Evolutionary conservation across 192 early-diverging fungal species (phyloP), one percentile per base, ranked within the genome.

Genomic region (Coemansia sp.): DNA sequence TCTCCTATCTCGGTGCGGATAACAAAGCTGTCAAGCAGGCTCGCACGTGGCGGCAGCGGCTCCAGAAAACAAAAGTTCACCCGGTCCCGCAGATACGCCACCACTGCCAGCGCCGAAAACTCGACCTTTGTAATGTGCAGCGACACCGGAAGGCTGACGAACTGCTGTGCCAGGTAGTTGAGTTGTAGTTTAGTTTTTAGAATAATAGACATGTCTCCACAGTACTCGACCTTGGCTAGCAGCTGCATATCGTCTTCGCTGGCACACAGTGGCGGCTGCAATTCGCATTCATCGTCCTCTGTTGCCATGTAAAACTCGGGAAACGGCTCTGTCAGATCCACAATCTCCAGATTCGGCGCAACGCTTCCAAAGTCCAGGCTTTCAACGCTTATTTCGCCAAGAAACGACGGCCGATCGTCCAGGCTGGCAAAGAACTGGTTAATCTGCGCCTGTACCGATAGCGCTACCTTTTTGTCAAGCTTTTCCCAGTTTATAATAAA

Each of bases 51-150:
- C 26, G 66, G 57, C 20, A 73, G 68, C 2, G 81, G 89, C 58
- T 90, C 88, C 36, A 92, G 69, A 51, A 94, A 89, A 41, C 89
- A 92, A 39, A 93, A 81, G 55, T 88, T 89, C 49, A 94, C 72
- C 26, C 91, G 85, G 39, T 86, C 71, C 48, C 72, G 64, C 21
- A 94, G 53, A 60, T 90, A 89, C 6, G 87, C 91, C 8, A 94
- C 78, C 16, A 94, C 86, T 1, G 86, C 87, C 23, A 82, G 80
- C 23, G 89, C 90, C 59, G 88, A 81, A 66, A 94, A 90, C 63
- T 88, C 85, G 26, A 94, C 85, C 30, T 86, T 86, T 10, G 87
- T 91, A 14, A 94, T 86, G 18, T 79, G 76, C 35, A 94, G 63
- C 11, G 86, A 85, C 20, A 94, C 89, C 0, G 92, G 92, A 15